Conservation (phyloP, 1,284 basidiomycete genomes). For the Cutaneotrichosporon dermatis region DNA sequence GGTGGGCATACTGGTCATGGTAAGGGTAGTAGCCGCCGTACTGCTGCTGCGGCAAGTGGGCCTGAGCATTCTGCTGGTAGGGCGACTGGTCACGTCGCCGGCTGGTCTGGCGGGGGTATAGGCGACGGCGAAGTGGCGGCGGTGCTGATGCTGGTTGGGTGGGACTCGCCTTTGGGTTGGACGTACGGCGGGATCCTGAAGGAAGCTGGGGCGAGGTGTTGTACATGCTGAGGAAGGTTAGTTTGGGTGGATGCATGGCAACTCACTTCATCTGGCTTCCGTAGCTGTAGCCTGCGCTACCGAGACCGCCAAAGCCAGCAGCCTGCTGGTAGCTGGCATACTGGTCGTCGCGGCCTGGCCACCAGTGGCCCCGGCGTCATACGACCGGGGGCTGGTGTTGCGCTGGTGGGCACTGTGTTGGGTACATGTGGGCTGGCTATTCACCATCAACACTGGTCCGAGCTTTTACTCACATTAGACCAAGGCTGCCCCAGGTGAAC, state of each 20-base stretch:
- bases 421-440: slow-evolving; percentile 25
- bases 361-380: slow-evolving; percentile 15
- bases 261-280: slow-evolving; percentile 28
- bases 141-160: slow-evolving; percentile 17
- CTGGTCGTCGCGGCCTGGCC: slow-evolving; percentile 25
- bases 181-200: slow-evolving; percentile 29
- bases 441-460: no score
- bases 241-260: no score
- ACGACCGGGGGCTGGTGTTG: slow-evolving; percentile 32
- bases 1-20: slow-evolving; percentile 11
- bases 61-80: slow-evolving; percentile 16
- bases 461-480: slow-evolving; percentile 13
- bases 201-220: slow-evolving; percentile 25
- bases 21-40: slow-evolving; percentile 21
- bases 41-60: slow-evolving; percentile 11
- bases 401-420: slow-evolving; percentile 26
- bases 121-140: slow-evolving; percentile 29
- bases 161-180: slow-evolving; percentile 26
- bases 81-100: slow-evolving; percentile 16
- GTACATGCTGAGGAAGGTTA: slow-evolving; percentile 15
- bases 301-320: slow-evolving; percentile 21
- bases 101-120: slow-evolving; percentile 24
- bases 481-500: slow-evolving; percentile 25
- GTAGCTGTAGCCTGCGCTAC: slow-evolving; percentile 24
- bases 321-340: slow-evolving; percentile 18